Conservation (phyloP, 2,329 filamentous ascomycete species). For the Thermothelomyces thermophilus region DNA sequence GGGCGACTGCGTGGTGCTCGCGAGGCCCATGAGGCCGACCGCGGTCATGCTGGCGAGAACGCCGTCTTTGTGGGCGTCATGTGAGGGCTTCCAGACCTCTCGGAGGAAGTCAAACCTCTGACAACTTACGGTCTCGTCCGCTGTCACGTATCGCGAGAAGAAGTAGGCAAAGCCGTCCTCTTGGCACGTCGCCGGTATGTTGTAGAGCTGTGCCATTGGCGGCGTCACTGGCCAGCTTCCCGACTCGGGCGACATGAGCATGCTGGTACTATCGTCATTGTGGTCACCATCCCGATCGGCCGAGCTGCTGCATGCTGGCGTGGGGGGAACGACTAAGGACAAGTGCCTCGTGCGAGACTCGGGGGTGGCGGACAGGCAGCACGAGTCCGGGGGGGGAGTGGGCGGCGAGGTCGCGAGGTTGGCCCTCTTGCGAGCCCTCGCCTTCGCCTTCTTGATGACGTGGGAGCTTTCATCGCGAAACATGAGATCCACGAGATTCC, state of each 20-base stretch:
- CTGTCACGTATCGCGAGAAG: slow-evolving; percentile 45
- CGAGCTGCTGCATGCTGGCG: slow-evolving; percentile 16
- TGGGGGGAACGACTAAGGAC: slow-evolving; percentile 20
- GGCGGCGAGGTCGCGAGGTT: slow-evolving; percentile 16
- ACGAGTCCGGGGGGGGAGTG: slow-evolving; percentile 21
- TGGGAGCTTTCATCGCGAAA: slow-evolving; percentile 52
- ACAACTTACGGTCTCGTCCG: slow-evolving; percentile 38
- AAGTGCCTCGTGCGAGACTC: slow-evolving; percentile 22
- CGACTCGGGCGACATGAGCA: slow-evolving; percentile 30
- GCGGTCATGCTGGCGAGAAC: slow-evolving; percentile 48
- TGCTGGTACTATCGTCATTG: slow-evolving; percentile 27
- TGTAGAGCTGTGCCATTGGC: slow-evolving; percentile 29
- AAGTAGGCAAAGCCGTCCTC: slow-evolving; percentile 44
- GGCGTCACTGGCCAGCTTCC: slow-evolving; percentile 30
- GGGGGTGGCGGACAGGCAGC: slow-evolving; percentile 20
- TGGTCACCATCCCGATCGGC: slow-evolving; percentile 9
- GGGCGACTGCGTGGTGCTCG: slow-evolving; percentile 38
- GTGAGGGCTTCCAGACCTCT: slow-evolving; percentile 44
- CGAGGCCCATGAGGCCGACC: slow-evolving; percentile 47
- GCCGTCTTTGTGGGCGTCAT: slow-evolving; percentile 36
- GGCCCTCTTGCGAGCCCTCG: slow-evolving; percentile 29
- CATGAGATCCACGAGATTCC: slow-evolving; percentile 50
- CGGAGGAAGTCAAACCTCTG: slow-evolving; percentile 49
- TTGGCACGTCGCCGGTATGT: slow-evolving; percentile 32
- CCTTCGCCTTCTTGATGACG: slow-evolving; percentile 47